Evolutionary conservation across 73 alveolate species (phyloP).

Genomic region (Paraurostyla sp.): DNA sequence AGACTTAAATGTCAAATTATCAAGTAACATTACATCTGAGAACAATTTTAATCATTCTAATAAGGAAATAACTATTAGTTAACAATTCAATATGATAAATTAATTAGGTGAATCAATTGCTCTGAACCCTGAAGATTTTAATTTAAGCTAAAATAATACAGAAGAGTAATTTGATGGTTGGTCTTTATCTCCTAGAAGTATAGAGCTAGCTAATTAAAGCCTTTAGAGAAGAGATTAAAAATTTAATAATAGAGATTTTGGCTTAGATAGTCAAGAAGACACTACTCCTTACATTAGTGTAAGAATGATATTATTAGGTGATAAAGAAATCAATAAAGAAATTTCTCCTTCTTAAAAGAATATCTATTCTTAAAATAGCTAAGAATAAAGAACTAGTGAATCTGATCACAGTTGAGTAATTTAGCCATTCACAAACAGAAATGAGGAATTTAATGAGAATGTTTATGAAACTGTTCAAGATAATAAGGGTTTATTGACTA

Average conservation of each 20-base stretch:
- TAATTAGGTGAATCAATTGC: not conserved
- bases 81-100: not conserved
- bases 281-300: not conserved
- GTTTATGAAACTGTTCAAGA: too few relatives aligned
- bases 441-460: too few relatives aligned
- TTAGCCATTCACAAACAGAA: too few relatives aligned
- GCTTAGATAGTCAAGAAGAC: slow-evolving; percentile 17
- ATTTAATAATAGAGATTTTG: not conserved
- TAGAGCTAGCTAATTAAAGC: not conserved
- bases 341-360: too few relatives aligned
- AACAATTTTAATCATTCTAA: not conserved
- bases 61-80: not conserved
- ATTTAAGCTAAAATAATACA: not conserved
- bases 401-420: too few relatives aligned
- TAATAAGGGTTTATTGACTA: too few relatives aligned
- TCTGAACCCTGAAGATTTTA: not conserved
- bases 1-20: not conserved
- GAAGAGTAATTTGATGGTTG: slow-evolving; percentile 24
- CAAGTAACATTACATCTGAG: not conserved
- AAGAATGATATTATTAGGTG: too few relatives aligned
- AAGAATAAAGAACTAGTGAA: too few relatives aligned
- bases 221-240: too few relatives aligned
- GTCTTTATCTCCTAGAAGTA: slow-evolving; percentile 42
- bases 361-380: too few relatives aligned
- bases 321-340: too few relatives aligned